phyloP scores from a whole-genome alignment of 2,329 filamentous ascomycete species.

The Trichoderma atroviride region DNA sequence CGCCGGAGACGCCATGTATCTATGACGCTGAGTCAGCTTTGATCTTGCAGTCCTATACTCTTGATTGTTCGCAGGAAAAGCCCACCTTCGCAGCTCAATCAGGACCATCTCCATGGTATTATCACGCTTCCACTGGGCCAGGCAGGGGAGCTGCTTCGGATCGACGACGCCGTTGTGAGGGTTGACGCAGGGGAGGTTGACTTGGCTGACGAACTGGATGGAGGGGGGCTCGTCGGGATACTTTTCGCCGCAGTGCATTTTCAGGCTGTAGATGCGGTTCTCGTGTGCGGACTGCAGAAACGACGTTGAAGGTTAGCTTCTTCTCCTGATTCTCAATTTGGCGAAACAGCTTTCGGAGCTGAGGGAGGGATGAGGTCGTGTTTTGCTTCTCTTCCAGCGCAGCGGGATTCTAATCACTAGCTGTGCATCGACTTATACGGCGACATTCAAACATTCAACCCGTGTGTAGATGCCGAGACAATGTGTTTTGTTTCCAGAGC shows the following conservation, averaged over 20 bases:
- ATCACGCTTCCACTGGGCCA: constrained; percentile 87
- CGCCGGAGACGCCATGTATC: constrained; percentile 87
- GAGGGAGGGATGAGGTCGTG: neutral
- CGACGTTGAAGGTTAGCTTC: constrained; percentile 13
- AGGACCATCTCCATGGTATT: constrained; percentile 95
- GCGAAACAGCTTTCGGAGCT: neutral
- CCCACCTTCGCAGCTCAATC: constrained; percentile 79
- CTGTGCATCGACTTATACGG: neutral
- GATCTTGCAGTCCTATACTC: neutral
- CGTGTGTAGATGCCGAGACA: no score
- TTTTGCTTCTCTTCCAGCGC: neutral
- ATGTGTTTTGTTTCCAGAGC: neutral
- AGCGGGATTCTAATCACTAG: neutral
- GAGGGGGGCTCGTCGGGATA: constrained; percentile 90
- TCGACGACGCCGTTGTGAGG: constrained; percentile 81
- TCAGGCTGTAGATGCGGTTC: constrained; percentile 98
- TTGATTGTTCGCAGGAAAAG: neutral
- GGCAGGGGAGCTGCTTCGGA: constrained; percentile 77
- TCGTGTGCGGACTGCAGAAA: constrained; percentile 80
- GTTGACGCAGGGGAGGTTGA: constrained; percentile 96
- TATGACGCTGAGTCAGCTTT: constrained; percentile 40
- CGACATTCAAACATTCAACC: no score
- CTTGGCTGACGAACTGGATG: constrained; percentile 89
- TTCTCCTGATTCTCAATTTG: neutral
- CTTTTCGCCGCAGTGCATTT: constrained; percentile 87